A percentile compares a stretch with the other conserved stretches of the same genome.
These are phyloP conservation scores for Lumnitzera racemosa DNA, from an alignment of 345 rosid genomes.

Conservation along the genomic window DNA sequence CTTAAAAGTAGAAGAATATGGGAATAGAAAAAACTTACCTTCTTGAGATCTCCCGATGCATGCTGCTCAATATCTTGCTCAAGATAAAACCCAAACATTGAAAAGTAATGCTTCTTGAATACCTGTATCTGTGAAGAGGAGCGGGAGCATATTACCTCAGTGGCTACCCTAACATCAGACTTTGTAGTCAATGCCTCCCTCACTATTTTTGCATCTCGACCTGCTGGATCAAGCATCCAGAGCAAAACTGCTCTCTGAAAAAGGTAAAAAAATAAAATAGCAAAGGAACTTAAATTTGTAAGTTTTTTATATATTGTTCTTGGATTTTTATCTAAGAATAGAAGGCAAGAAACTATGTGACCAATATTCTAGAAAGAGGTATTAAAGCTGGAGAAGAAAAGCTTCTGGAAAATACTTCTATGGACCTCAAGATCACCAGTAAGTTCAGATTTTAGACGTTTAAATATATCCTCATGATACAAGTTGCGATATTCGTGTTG, in stretches of 20 bases:
- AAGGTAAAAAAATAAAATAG: neutral
- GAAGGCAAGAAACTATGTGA: neutral
- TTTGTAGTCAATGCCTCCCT: slow-evolving; percentile 20
- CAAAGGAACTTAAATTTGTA: neutral
- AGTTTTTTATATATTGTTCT: too few relatives aligned
- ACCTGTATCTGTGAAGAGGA: slow-evolving; percentile 55
- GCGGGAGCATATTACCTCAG: slow-evolving; percentile 62
- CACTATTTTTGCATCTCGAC: slow-evolving; percentile 48
- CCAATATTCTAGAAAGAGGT: neutral
- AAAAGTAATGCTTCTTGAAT: slow-evolving; percentile 47
- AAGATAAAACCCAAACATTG: slow-evolving; percentile 31
- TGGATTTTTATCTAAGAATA: too few relatives aligned
- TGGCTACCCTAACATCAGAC: slow-evolving; percentile 26
- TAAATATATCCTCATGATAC: slow-evolving; percentile 35
- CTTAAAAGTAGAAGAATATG: neutral
- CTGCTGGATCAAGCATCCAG: slow-evolving; percentile 65
- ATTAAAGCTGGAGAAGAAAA: neutral
- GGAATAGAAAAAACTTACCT: slow-evolving; percentile 19
- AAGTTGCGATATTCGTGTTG: slow-evolving; percentile 43
- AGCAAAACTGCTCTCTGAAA: slow-evolving; percentile 50
- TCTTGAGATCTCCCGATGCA: slow-evolving; percentile 45
- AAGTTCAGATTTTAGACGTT: slow-evolving; percentile 52
- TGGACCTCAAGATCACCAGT: slow-evolving; percentile 53
- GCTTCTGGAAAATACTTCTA: neutral
- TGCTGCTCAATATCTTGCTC: slow-evolving; percentile 39